phyloP scores from a whole-genome alignment of 805 yeast species.

The Candida krabiensis region DNA sequence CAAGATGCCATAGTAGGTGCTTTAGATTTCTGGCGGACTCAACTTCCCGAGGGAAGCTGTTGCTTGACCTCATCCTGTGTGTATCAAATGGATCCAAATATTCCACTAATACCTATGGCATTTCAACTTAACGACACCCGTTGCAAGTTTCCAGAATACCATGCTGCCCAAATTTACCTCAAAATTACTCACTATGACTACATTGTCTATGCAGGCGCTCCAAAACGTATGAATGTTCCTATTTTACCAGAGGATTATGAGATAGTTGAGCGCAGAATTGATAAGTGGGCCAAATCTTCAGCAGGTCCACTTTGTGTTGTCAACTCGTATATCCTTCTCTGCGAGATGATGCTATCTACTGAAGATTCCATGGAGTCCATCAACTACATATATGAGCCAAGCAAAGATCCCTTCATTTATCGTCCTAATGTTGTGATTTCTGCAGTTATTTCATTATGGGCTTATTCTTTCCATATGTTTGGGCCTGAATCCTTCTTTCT shows the following conservation, averaged over 20 bases:
- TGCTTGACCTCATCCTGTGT: conserved; percentile 19
- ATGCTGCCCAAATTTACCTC: conserved; percentile 64
- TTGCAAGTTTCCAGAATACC: conserved; percentile 64
- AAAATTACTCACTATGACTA: conserved; percentile 70
- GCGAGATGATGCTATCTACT: conserved; percentile 50
- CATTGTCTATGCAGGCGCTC: conserved; percentile 75
- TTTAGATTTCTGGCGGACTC: conserved; percentile 59
- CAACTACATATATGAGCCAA: conserved; percentile 34
- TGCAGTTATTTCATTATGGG: conserved; percentile 45
- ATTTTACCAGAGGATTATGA: conserved; percentile 53
- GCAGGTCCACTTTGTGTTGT: conserved; percentile 50
- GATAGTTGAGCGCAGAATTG: conserved; percentile 44
- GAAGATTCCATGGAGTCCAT: conserved; percentile 27
- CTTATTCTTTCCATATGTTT: conserved; percentile 42
- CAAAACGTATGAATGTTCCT: conserved; percentile 66
- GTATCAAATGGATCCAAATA: conserved; percentile 9
- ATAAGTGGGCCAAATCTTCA: conserved; percentile 44
- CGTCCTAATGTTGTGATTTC: conserved; percentile 39
- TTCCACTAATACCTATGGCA: conserved; percentile 8
- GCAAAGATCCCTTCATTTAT: conserved; percentile 29
- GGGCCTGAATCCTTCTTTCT: conserved; percentile 49
- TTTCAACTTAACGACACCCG: conserved; percentile 30
- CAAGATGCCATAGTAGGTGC: conserved; percentile 62
- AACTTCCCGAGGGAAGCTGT: conserved; percentile 27
- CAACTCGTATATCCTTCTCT: conserved; percentile 55